phyloP scores from a whole-genome alignment of 257 asterid genomes.

The Apocynum venetum region DNA sequence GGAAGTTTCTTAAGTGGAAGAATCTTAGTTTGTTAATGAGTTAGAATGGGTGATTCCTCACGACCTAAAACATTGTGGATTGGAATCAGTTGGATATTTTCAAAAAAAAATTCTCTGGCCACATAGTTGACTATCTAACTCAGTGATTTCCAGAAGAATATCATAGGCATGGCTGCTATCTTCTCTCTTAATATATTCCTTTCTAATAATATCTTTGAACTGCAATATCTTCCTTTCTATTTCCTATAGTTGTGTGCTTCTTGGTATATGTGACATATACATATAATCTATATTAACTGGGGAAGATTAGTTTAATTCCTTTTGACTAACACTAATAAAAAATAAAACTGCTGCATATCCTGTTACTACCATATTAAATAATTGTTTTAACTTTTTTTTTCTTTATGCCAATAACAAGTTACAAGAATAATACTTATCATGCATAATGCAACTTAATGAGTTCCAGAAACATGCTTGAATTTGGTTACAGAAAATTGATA shows the following conservation, averaged over 20 bases:
- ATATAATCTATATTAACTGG: too few relatives aligned
- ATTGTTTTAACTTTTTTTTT: background rate
- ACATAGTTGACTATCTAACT: background rate
- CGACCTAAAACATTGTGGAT: background rate
- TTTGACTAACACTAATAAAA: background rate
- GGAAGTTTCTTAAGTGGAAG: slow-evolving; percentile 5
- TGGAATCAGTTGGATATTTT: background rate
- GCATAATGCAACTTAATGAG: background rate
- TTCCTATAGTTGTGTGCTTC: background rate
- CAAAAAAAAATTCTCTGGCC: background rate
- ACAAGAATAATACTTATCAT: background rate
- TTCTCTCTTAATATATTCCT: background rate
- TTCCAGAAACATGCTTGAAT: background rate
- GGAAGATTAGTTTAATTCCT: background rate
- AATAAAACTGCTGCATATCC: background rate
- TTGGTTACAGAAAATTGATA: background rate
- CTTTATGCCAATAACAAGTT: background rate
- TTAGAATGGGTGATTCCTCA: background rate
- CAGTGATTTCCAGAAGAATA: background rate
- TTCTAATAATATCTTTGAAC: background rate
- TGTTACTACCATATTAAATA: background rate
- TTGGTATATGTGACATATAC: background rate
- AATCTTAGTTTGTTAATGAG: background rate
- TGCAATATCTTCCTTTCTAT: background rate
- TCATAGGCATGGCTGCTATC: too few relatives aligned